Conservation (phyloP, 257 asterid species). For the Agastache rugosa region DNA sequence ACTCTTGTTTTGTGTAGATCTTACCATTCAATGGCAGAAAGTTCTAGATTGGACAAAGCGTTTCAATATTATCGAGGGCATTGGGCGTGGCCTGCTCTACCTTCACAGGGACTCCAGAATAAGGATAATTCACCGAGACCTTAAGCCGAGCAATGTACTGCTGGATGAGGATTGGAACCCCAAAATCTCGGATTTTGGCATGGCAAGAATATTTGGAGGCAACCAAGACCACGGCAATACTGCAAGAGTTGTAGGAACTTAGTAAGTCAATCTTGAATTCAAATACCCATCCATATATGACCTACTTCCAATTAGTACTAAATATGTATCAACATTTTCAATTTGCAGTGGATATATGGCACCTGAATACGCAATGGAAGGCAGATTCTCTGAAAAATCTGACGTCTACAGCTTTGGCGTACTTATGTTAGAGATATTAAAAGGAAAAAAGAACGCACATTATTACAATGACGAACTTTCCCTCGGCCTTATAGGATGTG, state of each 20-base stretch:
- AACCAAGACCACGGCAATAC: slow-evolving; percentile 60
- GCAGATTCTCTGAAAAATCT: slow-evolving; percentile 41
- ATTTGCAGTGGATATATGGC: slow-evolving; percentile 71
- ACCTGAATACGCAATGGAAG: slow-evolving; percentile 73
- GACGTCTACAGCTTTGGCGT: slow-evolving; percentile 52
- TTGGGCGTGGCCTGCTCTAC: slow-evolving; percentile 69
- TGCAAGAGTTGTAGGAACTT: slow-evolving; percentile 69
- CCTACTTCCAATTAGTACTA: too few relatives aligned
- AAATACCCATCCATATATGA: too few relatives aligned
- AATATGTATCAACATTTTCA: background rate
- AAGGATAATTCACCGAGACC: slow-evolving; percentile 67
- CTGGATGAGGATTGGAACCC: slow-evolving; percentile 72
- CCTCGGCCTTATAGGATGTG: slow-evolving; percentile 62
- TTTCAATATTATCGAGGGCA: slow-evolving; percentile 55
- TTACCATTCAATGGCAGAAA: slow-evolving; percentile 38
- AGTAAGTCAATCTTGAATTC: slow-evolving; percentile 48
- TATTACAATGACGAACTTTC: slow-evolving; percentile 55
- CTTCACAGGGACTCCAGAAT: slow-evolving; percentile 75
- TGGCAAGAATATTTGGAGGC: slow-evolving; percentile 67
- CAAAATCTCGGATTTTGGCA: slow-evolving; percentile 73
- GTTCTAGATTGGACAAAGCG: slow-evolving; percentile 59
- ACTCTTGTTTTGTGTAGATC: slow-evolving; percentile 26
- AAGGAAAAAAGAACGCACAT: slow-evolving; percentile 60
- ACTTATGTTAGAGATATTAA: slow-evolving; percentile 57
- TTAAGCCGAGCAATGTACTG: slow-evolving; percentile 64